phyloP scores from a whole-genome alignment of 2,329 filamentous ascomycete genomes.

The Capronia coronata region DNA sequence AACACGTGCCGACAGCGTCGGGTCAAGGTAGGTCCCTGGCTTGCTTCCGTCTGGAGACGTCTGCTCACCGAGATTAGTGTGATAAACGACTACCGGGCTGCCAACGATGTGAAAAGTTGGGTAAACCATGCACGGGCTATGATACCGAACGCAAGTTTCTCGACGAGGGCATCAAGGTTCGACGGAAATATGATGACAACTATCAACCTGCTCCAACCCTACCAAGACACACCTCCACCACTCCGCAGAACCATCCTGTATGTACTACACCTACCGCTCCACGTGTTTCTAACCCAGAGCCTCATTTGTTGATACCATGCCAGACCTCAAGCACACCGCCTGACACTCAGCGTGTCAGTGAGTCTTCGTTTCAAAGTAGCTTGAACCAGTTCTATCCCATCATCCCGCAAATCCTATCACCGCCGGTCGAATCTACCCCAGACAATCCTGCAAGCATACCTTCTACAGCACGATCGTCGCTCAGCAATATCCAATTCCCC shows the following conservation, averaged over 20 bases:
- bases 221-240: constrained; percentile 5
- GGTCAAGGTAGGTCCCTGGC: constrained; percentile 17
- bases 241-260: constrained; percentile 1
- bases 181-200: constrained; percentile 29
- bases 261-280: not conserved
- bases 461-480: constrained; percentile 1
- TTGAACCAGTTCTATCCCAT: constrained; percentile 1
- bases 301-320: not conserved
- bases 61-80: constrained; percentile 31
- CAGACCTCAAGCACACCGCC: not conserved
- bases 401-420: constrained; percentile 14
- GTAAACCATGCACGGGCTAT: constrained; percentile 39
- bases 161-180: constrained; percentile 38
- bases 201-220: constrained; percentile 13
- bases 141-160: constrained; percentile 41
- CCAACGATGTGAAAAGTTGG: constrained; percentile 35
- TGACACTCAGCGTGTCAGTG: not conserved
- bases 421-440: constrained; percentile 3
- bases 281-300: not conserved
- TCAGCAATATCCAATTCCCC: constrained; percentile 15
- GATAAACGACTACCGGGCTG: constrained; percentile 38
- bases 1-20: constrained; percentile 23
- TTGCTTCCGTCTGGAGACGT: not conserved
- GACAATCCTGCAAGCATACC: not conserved
- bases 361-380: not conserved